phyloP scores from a whole-genome alignment of 2,329 filamentous ascomycete genomes.

The Podosphaera fusca region DNA sequence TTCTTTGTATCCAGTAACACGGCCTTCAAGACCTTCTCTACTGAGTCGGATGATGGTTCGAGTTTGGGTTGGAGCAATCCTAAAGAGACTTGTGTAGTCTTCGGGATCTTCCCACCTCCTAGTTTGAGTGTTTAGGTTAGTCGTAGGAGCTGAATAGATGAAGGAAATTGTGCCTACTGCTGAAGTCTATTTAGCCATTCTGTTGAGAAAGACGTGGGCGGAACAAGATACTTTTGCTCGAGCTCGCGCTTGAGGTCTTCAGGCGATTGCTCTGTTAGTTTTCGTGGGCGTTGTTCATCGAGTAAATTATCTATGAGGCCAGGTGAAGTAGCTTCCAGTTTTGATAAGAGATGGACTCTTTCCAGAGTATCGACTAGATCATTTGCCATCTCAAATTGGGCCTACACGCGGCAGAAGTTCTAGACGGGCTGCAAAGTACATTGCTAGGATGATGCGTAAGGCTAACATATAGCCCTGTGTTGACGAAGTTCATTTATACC shows the following conservation, averaged over 20 bases:
- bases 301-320: constrained; percentile 35
- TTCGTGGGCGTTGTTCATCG: constrained; percentile 26
- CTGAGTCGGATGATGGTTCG: constrained; percentile 86
- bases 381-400: constrained; percentile 9
- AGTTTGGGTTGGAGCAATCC: constrained; percentile 73
- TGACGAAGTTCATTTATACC: too few relatives aligned
- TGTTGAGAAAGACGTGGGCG: constrained; percentile 54
- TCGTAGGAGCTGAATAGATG: background rate
- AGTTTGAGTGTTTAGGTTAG: constrained; percentile 5
- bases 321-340: constrained; percentile 12
- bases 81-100: constrained; percentile 66
- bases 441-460: too few relatives aligned
- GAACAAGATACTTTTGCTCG: constrained; percentile 55
- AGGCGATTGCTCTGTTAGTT: constrained; percentile 27
- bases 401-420: background rate
- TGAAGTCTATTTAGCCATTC: constrained; percentile 80
- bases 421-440: background rate
- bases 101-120: constrained; percentile 59
- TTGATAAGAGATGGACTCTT: constrained; percentile 22
- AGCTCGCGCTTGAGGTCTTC: constrained; percentile 46
- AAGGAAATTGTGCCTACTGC: constrained; percentile 26
- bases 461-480: too few relatives aligned
- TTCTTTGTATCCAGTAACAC: constrained; percentile 82
- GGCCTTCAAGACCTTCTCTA: constrained; percentile 73
- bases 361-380: constrained; percentile 25